phyloP scores from a whole-genome alignment of 2,329 filamentous ascomycete species.

The Fusarium domesticum region DNA sequence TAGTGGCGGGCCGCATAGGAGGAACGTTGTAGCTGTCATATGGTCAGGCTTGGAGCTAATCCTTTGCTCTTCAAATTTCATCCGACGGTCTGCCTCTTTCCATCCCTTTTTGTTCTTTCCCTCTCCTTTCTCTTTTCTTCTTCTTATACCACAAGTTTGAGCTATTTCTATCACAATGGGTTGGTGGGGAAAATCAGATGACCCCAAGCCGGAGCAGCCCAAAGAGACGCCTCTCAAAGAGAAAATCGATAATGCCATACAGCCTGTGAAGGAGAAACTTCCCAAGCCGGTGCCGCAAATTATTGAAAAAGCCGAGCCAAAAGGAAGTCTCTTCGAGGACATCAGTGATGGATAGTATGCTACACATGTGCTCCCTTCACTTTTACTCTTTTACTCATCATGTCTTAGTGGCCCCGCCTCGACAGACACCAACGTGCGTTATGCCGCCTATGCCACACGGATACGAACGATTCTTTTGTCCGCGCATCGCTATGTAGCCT shows the following conservation, averaged over 20 bases:
- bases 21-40: slow-evolving; percentile 12
- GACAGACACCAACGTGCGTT: slow-evolving; percentile 81
- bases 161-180: slow-evolving; percentile 26
- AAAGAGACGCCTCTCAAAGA: slow-evolving; percentile 26
- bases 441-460: slow-evolving; percentile 86
- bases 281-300: slow-evolving; percentile 55
- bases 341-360: slow-evolving; percentile 76
- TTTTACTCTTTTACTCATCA: slow-evolving; percentile 14
- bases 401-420: slow-evolving; percentile 57
- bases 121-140: background rate
- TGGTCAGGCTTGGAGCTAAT: background rate
- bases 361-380: slow-evolving; percentile 1
- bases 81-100: background rate
- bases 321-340: slow-evolving; percentile 75
- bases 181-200: slow-evolving; percentile 44
- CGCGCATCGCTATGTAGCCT: slow-evolving; percentile 93
- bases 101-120: background rate
- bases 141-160: background rate
- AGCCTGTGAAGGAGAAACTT: slow-evolving; percentile 50
- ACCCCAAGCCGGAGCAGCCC: slow-evolving; percentile 33
- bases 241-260: slow-evolving; percentile 45
- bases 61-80: background rate
- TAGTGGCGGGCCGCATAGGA: slow-evolving; percentile 16
- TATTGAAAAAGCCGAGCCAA: slow-evolving; percentile 54
- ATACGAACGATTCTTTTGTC: slow-evolving; percentile 83